Percentiles rank a stretch among this genome's conserved stretches.
Conservation (phyloP, 495 filamentous ascomycete genomes). For the Penicillium soppii region DNA sequence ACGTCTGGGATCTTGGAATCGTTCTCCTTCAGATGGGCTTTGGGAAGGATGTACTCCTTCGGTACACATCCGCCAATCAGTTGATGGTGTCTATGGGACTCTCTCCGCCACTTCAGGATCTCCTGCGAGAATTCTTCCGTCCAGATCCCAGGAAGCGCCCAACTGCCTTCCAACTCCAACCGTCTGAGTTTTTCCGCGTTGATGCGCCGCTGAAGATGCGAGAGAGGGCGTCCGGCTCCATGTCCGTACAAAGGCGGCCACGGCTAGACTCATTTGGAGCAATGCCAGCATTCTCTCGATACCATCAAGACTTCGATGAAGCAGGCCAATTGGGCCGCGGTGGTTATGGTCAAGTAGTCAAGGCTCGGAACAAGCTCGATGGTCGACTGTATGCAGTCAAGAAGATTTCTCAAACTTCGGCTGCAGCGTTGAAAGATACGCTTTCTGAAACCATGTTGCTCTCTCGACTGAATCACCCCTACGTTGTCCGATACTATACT, state of each 20-base stretch:
- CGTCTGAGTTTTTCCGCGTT: conserved; percentile 79
- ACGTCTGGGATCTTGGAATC: conserved; percentile 92
- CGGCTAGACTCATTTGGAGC: conserved; percentile 48
- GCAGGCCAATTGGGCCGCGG: conserved; percentile 86
- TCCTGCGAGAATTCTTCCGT: conserved; percentile 80
- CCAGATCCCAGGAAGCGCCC: conserved; percentile 79
- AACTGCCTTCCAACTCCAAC: conserved; percentile 84
- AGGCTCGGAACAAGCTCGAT: conserved; percentile 90
- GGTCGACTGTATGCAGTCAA: conserved; percentile 93
- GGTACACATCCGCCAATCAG: conserved; percentile 74
- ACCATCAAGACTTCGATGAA: conserved; percentile 85
- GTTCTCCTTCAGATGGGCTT: conserved; percentile 94
- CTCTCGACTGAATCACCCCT: conserved; percentile 89
- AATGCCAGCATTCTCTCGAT: conserved; percentile 60
- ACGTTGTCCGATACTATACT: conserved; percentile 93
- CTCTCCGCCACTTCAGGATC: conserved; percentile 71
- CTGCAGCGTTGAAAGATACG: conserved; percentile 77
- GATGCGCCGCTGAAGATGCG: conserved; percentile 48
- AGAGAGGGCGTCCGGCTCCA: conserved; percentile 37
- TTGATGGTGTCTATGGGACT: conserved; percentile 63
- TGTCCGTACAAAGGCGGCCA: conserved; percentile 38
- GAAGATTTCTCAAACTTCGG: conserved; percentile 83
- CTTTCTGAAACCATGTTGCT: conserved; percentile 89
- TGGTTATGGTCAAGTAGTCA: conserved; percentile 96
- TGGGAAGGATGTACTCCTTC: conserved; percentile 70